Evolutionary conservation across 176 grass and related monocot genomes (phyloP).

Genomic region (Eremochloa ophiuroides): DNA sequence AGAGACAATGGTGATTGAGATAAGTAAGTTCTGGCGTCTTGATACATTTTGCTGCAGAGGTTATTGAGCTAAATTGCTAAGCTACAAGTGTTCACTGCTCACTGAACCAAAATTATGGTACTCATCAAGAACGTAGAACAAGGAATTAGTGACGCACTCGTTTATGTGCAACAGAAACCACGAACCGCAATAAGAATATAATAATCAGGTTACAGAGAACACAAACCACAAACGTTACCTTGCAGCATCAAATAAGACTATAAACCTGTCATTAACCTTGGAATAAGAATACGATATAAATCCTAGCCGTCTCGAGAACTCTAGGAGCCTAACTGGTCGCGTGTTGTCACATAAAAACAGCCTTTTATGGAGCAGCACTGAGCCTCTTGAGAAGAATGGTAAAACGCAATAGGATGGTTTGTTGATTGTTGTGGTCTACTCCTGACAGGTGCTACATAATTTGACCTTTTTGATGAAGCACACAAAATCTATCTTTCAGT

Average conservation of each 20-base stretch:
- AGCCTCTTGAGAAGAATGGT: neutral
- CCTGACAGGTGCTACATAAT: neutral
- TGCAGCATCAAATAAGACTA: neutral
- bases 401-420: neutral
- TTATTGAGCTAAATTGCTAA: neutral
- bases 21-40: neutral
- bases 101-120: neutral
- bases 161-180: neutral
- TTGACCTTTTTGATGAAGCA: neutral
- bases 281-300: neutral
- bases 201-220: neutral
- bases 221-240: neutral
- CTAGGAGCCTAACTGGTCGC: neutral
- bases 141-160: neutral
- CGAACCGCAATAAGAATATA: neutral
- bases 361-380: neutral
- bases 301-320: neutral
- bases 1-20: conserved; percentile 8
- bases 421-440: neutral
- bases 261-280: neutral
- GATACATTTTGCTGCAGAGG: neutral
- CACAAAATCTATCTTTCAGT: neutral
- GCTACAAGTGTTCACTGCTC: neutral
- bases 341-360: neutral
- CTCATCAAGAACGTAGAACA: neutral